Conservation (phyloP, 2,329 filamentous ascomycete genomes). For the Daldinia sp. region DNA sequence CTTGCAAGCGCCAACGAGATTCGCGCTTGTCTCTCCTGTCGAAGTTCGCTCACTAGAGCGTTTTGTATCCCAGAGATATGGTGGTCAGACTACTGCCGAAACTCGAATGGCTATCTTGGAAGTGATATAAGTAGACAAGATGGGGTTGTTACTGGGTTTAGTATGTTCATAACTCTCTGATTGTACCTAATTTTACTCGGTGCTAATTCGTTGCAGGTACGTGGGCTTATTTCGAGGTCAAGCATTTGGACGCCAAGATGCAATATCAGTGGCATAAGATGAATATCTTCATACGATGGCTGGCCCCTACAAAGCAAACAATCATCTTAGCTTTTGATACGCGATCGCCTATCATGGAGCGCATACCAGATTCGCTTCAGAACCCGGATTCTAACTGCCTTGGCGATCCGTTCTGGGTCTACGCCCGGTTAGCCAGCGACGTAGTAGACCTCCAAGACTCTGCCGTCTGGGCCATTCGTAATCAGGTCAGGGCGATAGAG, state of each 20-base stretch:
- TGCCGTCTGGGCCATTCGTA: conserved; percentile 57
- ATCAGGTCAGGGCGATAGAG: conserved; percentile 54
- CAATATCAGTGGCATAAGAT: conserved; percentile 54
- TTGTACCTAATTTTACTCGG: background rate
- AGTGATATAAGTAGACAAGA: conserved; percentile 44
- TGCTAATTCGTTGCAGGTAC: conserved; percentile 44
- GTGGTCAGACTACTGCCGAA: conserved; percentile 53
- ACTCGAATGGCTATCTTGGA: conserved; percentile 58
- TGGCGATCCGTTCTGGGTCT: conserved; percentile 55
- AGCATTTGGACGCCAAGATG: conserved; percentile 40
- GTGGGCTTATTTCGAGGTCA: conserved; percentile 53
- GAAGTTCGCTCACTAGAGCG: conserved; percentile 37
- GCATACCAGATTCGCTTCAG: conserved; percentile 20
- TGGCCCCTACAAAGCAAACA: conserved; percentile 41
- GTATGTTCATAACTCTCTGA: conserved; percentile 34
- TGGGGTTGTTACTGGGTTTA: conserved; percentile 27
- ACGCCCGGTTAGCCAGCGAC: conserved; percentile 49
- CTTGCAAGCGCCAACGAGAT: conserved; percentile 50
- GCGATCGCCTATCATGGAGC: background rate
- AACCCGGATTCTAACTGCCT: conserved; percentile 26
- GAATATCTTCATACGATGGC: conserved; percentile 52
- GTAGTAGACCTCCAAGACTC: conserved; percentile 51
- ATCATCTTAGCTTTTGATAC: conserved; percentile 52
- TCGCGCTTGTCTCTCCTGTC: conserved; percentile 50
- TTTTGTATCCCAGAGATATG: conserved; percentile 52